Percentiles rank a stretch among this genome's conserved stretches.
phyloP scores from a whole-genome alignment of 2,329 filamentous ascomycete genomes.

The Aspergillus sp. region DNA sequence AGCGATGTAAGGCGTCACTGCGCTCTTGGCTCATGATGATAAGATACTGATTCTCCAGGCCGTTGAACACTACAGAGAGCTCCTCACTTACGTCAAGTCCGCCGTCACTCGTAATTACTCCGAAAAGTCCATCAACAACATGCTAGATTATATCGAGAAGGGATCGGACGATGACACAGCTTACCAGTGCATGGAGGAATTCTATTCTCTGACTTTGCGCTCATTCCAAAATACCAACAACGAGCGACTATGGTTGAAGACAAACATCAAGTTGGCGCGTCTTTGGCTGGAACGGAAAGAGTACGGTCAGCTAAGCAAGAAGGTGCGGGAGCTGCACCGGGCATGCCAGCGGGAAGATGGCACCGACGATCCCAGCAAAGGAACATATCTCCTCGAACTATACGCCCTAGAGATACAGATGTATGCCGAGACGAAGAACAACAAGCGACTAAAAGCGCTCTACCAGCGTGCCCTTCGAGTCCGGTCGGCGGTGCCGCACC shows the following conservation, averaged over 20 bases:
- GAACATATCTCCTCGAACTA: conserved; percentile 92
- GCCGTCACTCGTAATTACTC: conserved; percentile 98
- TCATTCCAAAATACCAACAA: conserved; percentile 98
- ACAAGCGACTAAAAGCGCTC: conserved; percentile 90
- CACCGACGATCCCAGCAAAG: conserved; percentile 81
- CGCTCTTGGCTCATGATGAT: not conserved
- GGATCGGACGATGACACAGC: conserved; percentile 71
- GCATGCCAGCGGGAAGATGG: conserved; percentile 87
- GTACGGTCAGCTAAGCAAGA: conserved; percentile 75
- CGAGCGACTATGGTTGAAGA: conserved; percentile 95
- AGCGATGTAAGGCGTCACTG: conserved; percentile 64
- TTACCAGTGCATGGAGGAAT: conserved; percentile 83
- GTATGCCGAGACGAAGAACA: conserved; percentile 95
- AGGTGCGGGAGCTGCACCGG: conserved; percentile 83
- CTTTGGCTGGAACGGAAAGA: conserved; percentile 90
- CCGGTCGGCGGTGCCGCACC: conserved; percentile 94
- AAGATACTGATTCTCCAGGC: conserved; percentile 57
- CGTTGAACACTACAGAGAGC: conserved; percentile 87
- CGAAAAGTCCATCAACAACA: conserved; percentile 99
- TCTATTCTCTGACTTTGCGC: conserved; percentile 89
- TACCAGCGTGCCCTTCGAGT: conserved; percentile 92
- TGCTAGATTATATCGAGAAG: conserved; percentile 97
- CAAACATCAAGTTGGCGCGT: conserved; percentile 93
- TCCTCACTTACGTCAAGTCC: conserved; percentile 95
- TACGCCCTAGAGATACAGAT: conserved; percentile 98